Base-by-base conservation (phyloP, 805 yeast species). In the Metschnikowia noctiluminum region DNA sequence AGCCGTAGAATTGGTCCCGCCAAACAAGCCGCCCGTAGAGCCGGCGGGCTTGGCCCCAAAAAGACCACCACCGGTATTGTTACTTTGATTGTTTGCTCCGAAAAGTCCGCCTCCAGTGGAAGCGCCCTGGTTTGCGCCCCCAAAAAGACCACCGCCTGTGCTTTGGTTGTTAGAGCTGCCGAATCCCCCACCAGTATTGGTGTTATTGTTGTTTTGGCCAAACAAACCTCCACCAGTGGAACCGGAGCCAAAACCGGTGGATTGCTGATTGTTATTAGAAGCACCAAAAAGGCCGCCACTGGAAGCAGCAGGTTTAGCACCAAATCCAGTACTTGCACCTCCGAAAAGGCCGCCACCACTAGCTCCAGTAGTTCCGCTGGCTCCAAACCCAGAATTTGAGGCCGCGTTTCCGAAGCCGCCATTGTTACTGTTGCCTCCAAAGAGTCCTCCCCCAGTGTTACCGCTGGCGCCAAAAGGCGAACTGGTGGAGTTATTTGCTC, bases 261-360 rank as follows among this genome's bases (percentile, higher is more conserved):
- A 26, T 10, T 28, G 35, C 26, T 46, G 49, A 26, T 41, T 59
- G 39, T 56, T 65, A 41, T 55, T 64, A 28, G 26, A 31, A 52
- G 61, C 43, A 16, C 49, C 49, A 14, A 44, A 45, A 40, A 40
- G 46, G 9, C 59, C 60, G 32, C 52, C 52, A 21, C 21, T 21
- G 12, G 51, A 32, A 30, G 56, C 46, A 40, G 46, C 54, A 21
- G 56, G 56, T 52, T 60, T 52, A 50, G 71, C 55, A 49, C 77
- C 69, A 61, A 73, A 59, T 31, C 63, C 60, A 38, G 60, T 55
- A 14, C 40, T 38, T 2, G 38, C 46, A n/a, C 61, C 59, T n/a
- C 80, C 81, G 60, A 78, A 79, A 28, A 68, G 60, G 7, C 77
- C 77, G 28, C 66, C 58, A 7, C 42, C 34, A n/a, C 40, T 40